Base-by-base conservation (phyloP, 2,329 filamentous ascomycete species). In the Ophiostoma populinum region DNA sequence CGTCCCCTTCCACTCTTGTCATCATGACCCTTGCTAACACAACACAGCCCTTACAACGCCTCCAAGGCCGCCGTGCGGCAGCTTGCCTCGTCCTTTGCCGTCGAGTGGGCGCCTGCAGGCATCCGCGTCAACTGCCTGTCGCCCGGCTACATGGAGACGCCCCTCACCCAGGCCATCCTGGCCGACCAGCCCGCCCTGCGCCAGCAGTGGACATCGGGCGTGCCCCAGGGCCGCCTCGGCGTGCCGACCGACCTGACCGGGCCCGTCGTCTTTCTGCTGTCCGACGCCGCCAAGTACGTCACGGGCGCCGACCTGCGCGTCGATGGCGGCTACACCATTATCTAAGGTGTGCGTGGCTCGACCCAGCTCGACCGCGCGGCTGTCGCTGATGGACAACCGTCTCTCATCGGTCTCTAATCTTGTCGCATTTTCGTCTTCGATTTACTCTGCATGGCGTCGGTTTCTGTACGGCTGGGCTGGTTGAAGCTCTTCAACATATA, bases 111-210 rank as follows among this genome's bases (percentile, higher is more conserved):
- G 0, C 67, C 75, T 46, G 73, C 77, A 24, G 77, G 77, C 45
- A 93, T 95, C 51, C 73, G 87, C 24, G 87, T 95, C 46, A 95
- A 95, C 62, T 90, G 81, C 57, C 90, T 95, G 53, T 85, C 78
- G 20, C 87, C 87, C 0, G 87, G 90, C 29, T 95, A 95, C 58
- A 95, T 95, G 87, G 62, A 93, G 45, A 94, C 87, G 12, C 80
- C 85, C 39, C 60, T 94, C 80, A 94, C 85, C 27, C 75, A 85
- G 61, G 92, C 92, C 63, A 94, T 95, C 46, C 70, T 95, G 18
- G 80, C 90, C 43, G 83, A 93, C 40, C 92, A 92, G 56, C 85
- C 86, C 15, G 82, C 90, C 36, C 71, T 95, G 25, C 80, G 85
- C 56, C 67, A 76, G 51, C 77, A 90, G 56, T 95, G 87, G 87